These are phyloP conservation scores for Dactylella cylindrospora DNA, from an alignment of 2,329 filamentous ascomycete species.

Conservation along the genomic window DNA sequence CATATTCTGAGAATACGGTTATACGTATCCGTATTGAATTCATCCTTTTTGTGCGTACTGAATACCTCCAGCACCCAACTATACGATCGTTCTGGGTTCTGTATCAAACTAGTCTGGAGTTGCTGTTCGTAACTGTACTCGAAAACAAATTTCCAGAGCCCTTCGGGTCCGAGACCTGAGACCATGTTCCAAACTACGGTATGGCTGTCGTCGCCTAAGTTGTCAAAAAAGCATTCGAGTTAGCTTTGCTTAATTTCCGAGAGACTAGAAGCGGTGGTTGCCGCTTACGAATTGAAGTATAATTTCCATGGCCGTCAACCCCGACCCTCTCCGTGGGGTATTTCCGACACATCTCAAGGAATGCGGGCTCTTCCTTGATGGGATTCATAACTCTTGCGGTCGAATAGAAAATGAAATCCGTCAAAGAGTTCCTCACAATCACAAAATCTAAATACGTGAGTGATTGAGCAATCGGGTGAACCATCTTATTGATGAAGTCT, in stretches of 20 bases:
- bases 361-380: background rate
- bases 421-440: background rate
- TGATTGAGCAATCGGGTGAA: background rate
- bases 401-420: background rate
- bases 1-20: slow-evolving; percentile 6
- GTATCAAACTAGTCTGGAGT: background rate
- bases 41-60: background rate
- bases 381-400: background rate
- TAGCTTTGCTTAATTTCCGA: too few species aligned
- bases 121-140: background rate
- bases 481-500: background rate
- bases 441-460: background rate
- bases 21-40: background rate
- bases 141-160: slow-evolving; percentile 8
- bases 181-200: background rate
- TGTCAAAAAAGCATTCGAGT: background rate
- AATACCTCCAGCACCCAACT: background rate
- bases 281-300: background rate
- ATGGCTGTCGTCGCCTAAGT: background rate
- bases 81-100: background rate
- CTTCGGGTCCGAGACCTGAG: background rate
- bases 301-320: background rate
- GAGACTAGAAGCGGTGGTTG: too few species aligned
- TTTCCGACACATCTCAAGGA: background rate
- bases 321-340: background rate